These are phyloP conservation scores for Crotalaria pallida DNA, from an alignment of 306 rosid genomes.

Conservation along the genomic window DNA sequence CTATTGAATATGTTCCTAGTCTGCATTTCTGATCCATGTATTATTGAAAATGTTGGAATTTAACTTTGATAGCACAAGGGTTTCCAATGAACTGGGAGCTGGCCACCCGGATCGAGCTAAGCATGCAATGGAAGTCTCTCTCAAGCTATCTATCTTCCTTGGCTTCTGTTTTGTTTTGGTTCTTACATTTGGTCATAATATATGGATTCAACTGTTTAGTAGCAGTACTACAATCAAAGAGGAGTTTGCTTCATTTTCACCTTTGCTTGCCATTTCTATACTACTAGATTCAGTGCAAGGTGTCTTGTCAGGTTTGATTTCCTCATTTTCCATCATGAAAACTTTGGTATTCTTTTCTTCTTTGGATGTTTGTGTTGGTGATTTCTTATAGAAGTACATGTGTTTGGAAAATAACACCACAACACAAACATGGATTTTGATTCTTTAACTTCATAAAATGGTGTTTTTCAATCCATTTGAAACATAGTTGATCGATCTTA, in stretches of 20 bases:
- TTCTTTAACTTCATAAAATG: too few species aligned
- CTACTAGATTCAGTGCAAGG: conserved; percentile 66
- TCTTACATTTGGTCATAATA: conserved; percentile 47
- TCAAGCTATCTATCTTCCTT: conserved; percentile 63
- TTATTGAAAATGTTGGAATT: background rate
- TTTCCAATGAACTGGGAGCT: conserved; percentile 86
- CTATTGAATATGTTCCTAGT: background rate
- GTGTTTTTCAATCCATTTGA: too few species aligned
- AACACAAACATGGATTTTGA: too few species aligned
- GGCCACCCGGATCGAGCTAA: conserved; percentile 52
- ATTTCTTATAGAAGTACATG: too few species aligned
- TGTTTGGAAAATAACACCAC: too few species aligned
- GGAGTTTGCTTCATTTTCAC: conserved; percentile 70
- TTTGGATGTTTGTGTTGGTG: too few species aligned
- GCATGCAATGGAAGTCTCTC: conserved; percentile 63
- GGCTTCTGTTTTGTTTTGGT: conserved; percentile 40
- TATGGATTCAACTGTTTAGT: conserved; percentile 61
- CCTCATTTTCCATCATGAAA: background rate
- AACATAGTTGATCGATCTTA: too few species aligned
- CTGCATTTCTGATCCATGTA: background rate
- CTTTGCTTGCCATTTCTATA: conserved; percentile 61
- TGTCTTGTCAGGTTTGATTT: conserved; percentile 67
- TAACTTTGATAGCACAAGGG: conserved; percentile 58
- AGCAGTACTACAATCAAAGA: conserved; percentile 32
- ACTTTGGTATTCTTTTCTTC: too few species aligned